Conservation (phyloP, 1,284 basidiomycete species). For the Cryptococcus sp. region DNA sequence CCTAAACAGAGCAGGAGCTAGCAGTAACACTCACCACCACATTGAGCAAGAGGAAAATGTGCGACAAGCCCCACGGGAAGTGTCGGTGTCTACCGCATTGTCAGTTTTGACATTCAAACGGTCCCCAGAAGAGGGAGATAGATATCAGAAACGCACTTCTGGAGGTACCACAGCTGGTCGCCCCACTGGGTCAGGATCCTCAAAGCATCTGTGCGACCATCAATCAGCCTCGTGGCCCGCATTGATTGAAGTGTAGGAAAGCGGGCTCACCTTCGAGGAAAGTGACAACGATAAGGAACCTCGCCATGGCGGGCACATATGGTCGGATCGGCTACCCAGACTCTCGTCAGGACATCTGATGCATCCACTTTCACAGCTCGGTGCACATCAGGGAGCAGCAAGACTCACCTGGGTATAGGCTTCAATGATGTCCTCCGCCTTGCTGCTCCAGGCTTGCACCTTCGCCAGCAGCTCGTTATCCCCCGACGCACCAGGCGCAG, state of each 20-base stretch:
- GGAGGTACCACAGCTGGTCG: slow-evolving; percentile 96
- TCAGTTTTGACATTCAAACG: slow-evolving; percentile 8
- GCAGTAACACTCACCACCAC: slow-evolving; percentile 68
- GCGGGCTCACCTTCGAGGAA: slow-evolving; percentile 74
- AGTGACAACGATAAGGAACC: slow-evolving; percentile 96
- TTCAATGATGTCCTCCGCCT: slow-evolving; percentile 89
- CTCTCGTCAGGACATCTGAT: neutral
- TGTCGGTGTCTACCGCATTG: slow-evolving; percentile 68
- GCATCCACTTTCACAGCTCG: too few species aligned
- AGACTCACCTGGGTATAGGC: slow-evolving; percentile 68
- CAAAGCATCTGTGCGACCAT: slow-evolving; percentile 60
- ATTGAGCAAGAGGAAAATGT: slow-evolving; percentile 87
- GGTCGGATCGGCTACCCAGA: slow-evolving; percentile 71
- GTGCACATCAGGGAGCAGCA: too few species aligned
- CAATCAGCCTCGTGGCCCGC: too few species aligned
- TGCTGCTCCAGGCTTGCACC: slow-evolving; percentile 69
- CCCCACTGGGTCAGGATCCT: slow-evolving; percentile 91
- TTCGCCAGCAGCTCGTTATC: slow-evolving; percentile 78
- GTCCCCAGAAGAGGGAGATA: slow-evolving; percentile 4
- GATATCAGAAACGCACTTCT: slow-evolving; percentile 61
- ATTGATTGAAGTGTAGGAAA: neutral
- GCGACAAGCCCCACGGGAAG: slow-evolving; percentile 92
- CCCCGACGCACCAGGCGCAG: slow-evolving; percentile 48
- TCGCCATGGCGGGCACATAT: slow-evolving; percentile 88
- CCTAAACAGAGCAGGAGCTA: neutral